Base-by-base conservation (phyloP, 345 rosid genomes). In the Dovyalis caffra region DNA sequence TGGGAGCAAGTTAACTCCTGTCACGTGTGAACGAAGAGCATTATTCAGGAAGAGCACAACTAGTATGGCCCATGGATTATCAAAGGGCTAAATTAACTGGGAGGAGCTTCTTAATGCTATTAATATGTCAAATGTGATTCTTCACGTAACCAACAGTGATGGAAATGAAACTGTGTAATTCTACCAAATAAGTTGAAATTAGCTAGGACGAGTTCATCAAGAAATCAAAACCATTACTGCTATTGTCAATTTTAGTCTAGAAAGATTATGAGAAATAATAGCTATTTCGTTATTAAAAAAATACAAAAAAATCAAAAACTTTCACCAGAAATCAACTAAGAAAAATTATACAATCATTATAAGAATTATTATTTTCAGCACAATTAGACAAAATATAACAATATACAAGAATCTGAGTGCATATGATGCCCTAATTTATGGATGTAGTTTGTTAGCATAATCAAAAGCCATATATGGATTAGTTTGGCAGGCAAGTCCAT, bases 1-100 rank as follows among this genome's bases (percentile, higher is more conserved):
- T 91, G 93, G 84, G 80, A 77, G 84, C 99, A 95, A 49, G 94
- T 86, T 37, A 91, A 86, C 49, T 78, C 93, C 99, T 95, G 90
- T 77, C 74, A 65, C 34, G 33, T 6, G 31, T 51, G 64, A 70
- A 64, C 25, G 69, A 67, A 21, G 26, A 35, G 65, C 53, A 61
- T 37, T 31, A 77, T 33, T 7, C 8, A 57, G 62, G 29, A 57
- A 23, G 25, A 11, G 1, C 3, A 26, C 53, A 65, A 14, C 35
- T 53, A 25, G 40, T 21, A 35, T 4, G 26, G 32, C 51, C 73
- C 34, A 68, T 53, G 56, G 53, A 67, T 68, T 3, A 45, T 68
- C 5, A 21, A 43, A 25, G 11, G 37, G 73, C 62, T 53, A 33
- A 33, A 43, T 21, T n/a, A n/a, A 40, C 57, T 28, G 69, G 35